These are phyloP conservation scores for Saccharomyces uvarum DNA, from an alignment of 1,139 yeast genomes.

Conservation along the genomic window DNA sequence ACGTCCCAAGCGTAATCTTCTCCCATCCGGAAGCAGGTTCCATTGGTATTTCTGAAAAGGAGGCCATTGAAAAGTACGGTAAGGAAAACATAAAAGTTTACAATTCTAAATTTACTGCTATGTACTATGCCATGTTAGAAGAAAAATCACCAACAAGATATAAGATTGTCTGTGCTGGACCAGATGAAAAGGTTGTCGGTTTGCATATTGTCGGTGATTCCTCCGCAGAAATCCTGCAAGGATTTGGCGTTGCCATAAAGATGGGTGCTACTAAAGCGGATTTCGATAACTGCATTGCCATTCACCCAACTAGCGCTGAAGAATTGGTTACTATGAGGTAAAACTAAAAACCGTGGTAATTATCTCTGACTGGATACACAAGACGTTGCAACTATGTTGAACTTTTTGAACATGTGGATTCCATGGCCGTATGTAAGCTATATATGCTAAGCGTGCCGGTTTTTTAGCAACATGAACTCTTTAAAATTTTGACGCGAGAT, in stretches of 20 bases:
- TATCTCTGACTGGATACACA: background rate
- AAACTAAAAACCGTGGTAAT: constrained; percentile 4
- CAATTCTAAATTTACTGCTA: constrained; percentile 74
- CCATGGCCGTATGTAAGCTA: background rate
- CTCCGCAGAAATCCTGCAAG: constrained; percentile 90
- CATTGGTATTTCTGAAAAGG: constrained; percentile 73
- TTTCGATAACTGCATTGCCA: constrained; percentile 92
- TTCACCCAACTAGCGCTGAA: constrained; percentile 97
- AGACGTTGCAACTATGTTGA: background rate
- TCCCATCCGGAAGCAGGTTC: constrained; percentile 97
- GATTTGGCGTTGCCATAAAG: constrained; percentile 94
- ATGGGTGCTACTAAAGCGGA: constrained; percentile 97
- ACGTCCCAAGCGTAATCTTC: constrained; percentile 86
- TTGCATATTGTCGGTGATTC: constrained; percentile 86
- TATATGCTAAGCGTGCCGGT: no score
- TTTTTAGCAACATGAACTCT: no score
- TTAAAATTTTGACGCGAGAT: no score
- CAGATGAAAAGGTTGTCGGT: constrained; percentile 90
- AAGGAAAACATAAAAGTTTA: constrained; percentile 73
- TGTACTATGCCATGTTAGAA: constrained; percentile 87
- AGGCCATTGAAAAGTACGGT: constrained; percentile 75
- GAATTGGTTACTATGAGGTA: constrained; percentile 84
- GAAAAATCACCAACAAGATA: constrained; percentile 84
- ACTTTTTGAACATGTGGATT: background rate
- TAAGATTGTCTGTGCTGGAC: constrained; percentile 71